These are phyloP conservation scores for Serpula lacrymans DNA, from an alignment of 768 basidiomycete genomes.

Conservation along the genomic window DNA sequence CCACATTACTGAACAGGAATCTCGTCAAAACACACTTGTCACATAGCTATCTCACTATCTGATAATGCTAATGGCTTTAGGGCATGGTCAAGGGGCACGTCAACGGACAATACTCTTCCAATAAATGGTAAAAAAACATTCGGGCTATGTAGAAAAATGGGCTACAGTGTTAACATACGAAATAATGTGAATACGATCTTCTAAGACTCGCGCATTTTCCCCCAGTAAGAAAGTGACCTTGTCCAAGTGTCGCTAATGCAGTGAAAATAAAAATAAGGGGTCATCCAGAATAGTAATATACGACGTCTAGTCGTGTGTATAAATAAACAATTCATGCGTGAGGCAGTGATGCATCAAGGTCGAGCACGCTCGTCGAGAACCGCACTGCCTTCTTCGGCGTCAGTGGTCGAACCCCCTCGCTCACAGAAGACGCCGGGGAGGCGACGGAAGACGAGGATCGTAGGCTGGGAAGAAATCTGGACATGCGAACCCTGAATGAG, in stretches of 20 bases:
- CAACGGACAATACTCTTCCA: no score
- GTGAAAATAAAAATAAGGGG: constrained; percentile 2
- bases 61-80: no score
- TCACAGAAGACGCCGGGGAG: constrained; percentile 30
- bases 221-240: constrained; percentile 1
- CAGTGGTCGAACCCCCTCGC: constrained; percentile 32
- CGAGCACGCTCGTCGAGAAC: constrained; percentile 48
- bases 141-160: constrained; percentile 10
- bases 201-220: constrained; percentile 1
- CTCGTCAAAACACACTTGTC: no score
- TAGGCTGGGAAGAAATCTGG: constrained; percentile 45
- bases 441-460: constrained; percentile 34
- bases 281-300: constrained; percentile 1
- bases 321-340: neutral
- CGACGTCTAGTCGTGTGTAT: neutral
- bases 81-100: no score
- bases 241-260: neutral
- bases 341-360: constrained; percentile 11
- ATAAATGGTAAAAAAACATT: constrained; percentile 3
- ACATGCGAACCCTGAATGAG: constrained; percentile 48
- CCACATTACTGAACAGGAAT: no score
- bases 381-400: constrained; percentile 60
- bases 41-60: no score
- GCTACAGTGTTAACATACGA: constrained; percentile 32
- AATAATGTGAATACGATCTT: neutral